phyloP scores from a whole-genome alignment of 768 basidiomycete genomes.

The Lactarius sanguifluus region DNA sequence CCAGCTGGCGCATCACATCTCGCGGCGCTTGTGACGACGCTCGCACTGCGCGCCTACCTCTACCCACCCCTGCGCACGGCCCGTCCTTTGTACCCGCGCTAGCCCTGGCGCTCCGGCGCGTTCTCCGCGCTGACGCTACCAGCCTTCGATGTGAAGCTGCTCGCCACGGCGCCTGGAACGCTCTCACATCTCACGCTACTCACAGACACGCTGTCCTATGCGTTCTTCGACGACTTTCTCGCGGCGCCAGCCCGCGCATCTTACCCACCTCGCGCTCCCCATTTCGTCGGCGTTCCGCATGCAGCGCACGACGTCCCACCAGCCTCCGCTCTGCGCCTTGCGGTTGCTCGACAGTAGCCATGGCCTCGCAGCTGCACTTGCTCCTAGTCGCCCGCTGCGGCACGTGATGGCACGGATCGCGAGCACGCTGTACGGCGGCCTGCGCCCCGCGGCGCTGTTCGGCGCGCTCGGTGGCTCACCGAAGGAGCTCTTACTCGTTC shows the following conservation, averaged over 20 bases:
- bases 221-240: conserved; percentile 34
- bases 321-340: conserved; percentile 27
- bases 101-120: conserved; percentile 35
- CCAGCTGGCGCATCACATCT: conserved; percentile 33
- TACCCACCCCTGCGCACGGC: conserved; percentile 25
- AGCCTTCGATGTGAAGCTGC: conserved; percentile 32
- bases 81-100: conserved; percentile 30
- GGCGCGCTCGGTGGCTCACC: conserved; percentile 29
- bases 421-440: conserved; percentile 38
- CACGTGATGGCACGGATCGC: conserved; percentile 32
- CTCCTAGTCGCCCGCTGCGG: conserved; percentile 34
- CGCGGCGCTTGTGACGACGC: conserved; percentile 33
- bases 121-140: conserved; percentile 34
- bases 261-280: conserved; percentile 24
- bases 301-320: conserved; percentile 22
- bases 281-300: conserved; percentile 18
- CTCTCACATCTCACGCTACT: conserved; percentile 32
- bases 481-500: conserved; percentile 24
- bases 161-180: conserved; percentile 31
- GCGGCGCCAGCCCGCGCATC: conserved; percentile 29
- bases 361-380: conserved; percentile 32
- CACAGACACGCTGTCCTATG: conserved; percentile 30
- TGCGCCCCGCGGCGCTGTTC: conserved; percentile 37
- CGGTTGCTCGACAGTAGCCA: conserved; percentile 32
- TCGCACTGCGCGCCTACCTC: conserved; percentile 26